Evolutionary conservation across 495 filamentous ascomycete genomes (phyloP), one percentile per base, ranked within the genome.

Genomic region (Penicillium parvum): DNA sequence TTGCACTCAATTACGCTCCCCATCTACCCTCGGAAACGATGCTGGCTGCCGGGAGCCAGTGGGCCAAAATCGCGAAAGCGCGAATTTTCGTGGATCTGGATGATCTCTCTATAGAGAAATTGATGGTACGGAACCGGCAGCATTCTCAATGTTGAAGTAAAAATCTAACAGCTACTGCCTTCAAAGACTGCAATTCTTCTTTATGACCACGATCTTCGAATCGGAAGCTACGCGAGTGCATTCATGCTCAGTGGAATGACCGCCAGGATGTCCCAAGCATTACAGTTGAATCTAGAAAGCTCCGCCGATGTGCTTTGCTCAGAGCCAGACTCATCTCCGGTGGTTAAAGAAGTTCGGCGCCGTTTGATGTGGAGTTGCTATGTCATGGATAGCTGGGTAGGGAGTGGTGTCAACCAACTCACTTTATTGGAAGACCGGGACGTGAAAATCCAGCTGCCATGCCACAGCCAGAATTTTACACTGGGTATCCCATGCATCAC

Each of bases 361-460:
- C 43, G 57, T 20, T 21, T 57, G 15, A 57, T 57, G 45, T 60
- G 57, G 57, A 52, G 53, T 7, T 57, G 53, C 26, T 60, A 60
- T 54, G 49, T 60, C 8, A 55, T 60, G 46, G 57, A 60, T 32
- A 55, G 53, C 15, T 60, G 57, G 57, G 47, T 52, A 2, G 49
- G 53, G 4, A 55, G 48, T 15, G 50, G 50, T 32, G 50, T 53
- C 20, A 49, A 53, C 25, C 50, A 53, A n/a, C 50, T 53, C 30
- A 50, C 53, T 33, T 25, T 53, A 7, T 30, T 60, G 3, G 39
- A 50, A 39, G 57, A 60, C 18, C 28, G 29, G 14, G 52, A 53
- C 27, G 32, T 60, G 6, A 57, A 57, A 36, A 57, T 60, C 10
- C 56, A 60, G 45, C 32, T 69, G 46, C 37, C 45, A 22, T 43